Evolutionary conservation across 306 rosid species (phyloP).

Genomic region (Quercus alba): DNA sequence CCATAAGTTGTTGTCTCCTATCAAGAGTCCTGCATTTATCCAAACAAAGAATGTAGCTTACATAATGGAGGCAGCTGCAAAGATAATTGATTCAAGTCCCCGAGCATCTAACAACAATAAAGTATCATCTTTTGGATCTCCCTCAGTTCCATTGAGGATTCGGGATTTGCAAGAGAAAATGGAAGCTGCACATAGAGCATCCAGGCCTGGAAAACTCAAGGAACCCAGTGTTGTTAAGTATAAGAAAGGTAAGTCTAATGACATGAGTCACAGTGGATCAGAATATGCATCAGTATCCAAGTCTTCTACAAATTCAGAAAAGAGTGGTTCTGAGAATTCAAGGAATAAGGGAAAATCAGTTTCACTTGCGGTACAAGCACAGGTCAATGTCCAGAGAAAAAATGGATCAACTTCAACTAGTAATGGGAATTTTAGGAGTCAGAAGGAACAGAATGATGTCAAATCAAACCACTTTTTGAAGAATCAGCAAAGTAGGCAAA

Average conservation of each 20-base stretch:
- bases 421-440: slow-evolving; percentile 38
- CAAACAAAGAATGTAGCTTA: slow-evolving; percentile 54
- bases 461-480: slow-evolving; percentile 47
- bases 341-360: slow-evolving; percentile 55
- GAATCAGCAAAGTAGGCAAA: slow-evolving; percentile 42
- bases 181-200: slow-evolving; percentile 63
- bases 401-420: slow-evolving; percentile 38
- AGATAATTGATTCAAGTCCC: slow-evolving; percentile 84
- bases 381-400: slow-evolving; percentile 42
- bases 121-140: slow-evolving; percentile 39
- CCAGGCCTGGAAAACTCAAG: slow-evolving; percentile 35
- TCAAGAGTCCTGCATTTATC: slow-evolving; percentile 63
- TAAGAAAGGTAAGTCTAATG: slow-evolving; percentile 36
- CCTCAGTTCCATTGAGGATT: slow-evolving; percentile 78
- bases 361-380: slow-evolving; percentile 43
- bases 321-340: slow-evolving; percentile 23
- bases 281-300: slow-evolving; percentile 37
- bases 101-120: slow-evolving; percentile 45
- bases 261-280: slow-evolving; percentile 35
- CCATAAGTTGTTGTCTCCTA: slow-evolving; percentile 83
- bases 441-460: slow-evolving; percentile 43
- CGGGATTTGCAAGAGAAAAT: slow-evolving; percentile 68
- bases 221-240: slow-evolving; percentile 19
- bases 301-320: slow-evolving; percentile 42
- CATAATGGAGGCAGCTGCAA: slow-evolving; percentile 87